phyloP scores from a whole-genome alignment of 2,329 filamentous ascomycete species.

The Scortechinia acanthostroma region DNA sequence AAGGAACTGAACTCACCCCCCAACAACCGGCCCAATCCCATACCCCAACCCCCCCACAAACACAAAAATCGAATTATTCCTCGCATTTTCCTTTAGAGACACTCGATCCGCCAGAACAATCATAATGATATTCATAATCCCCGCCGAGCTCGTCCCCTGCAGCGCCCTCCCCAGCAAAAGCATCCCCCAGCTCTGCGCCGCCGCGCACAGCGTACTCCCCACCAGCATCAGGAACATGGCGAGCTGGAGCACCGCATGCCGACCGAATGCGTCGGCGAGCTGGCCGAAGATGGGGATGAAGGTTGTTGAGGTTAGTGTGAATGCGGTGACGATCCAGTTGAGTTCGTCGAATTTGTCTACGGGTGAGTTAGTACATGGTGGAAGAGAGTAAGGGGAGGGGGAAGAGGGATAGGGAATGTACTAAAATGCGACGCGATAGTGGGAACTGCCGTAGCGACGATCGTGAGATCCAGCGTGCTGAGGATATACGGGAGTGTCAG shows the following conservation, averaged over 20 bases:
- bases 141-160: slow-evolving; percentile 55
- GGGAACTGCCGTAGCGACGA: slow-evolving; percentile 50
- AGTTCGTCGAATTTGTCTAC: slow-evolving; percentile 44
- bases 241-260: slow-evolving; percentile 47
- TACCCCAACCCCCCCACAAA: slow-evolving; percentile 52
- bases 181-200: slow-evolving; percentile 46
- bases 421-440: slow-evolving; percentile 60
- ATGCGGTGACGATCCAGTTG: slow-evolving; percentile 66
- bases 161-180: slow-evolving; percentile 56
- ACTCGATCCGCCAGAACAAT: slow-evolving; percentile 62
- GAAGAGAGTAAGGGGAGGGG: slow-evolving; percentile 1
- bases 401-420: slow-evolving; percentile 17
- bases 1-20: slow-evolving; percentile 28
- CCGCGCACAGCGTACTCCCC: slow-evolving; percentile 55
- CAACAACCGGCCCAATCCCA: slow-evolving; percentile 52
- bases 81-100: slow-evolving; percentile 49
- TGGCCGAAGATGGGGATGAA: slow-evolving; percentile 64
- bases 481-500: slow-evolving; percentile 53
- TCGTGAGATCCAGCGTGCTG: slow-evolving; percentile 57
- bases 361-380: neutral
- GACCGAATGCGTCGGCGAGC: slow-evolving; percentile 57
- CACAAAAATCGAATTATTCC: slow-evolving; percentile 55
- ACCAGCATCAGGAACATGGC: slow-evolving; percentile 48
- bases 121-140: slow-evolving; percentile 50
- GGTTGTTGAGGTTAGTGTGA: slow-evolving; percentile 59